Evolutionary conservation across 192 early-diverging fungal species (phyloP).

Genomic region (Coemansia sp.): DNA sequence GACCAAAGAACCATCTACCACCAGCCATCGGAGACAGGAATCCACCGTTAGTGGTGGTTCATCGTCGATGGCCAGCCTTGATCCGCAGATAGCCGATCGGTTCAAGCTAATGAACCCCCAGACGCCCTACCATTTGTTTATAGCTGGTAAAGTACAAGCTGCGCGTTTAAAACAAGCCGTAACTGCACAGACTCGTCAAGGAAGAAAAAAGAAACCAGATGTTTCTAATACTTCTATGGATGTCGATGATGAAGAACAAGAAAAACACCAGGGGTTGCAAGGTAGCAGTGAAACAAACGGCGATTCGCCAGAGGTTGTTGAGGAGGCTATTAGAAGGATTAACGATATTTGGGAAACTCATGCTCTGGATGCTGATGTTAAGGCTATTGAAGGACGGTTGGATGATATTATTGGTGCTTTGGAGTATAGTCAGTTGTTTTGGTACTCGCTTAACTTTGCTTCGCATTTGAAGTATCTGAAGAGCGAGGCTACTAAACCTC

Average conservation of each 20-base stretch:
- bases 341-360: conserved; percentile 45
- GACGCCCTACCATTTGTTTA: conserved; percentile 53
- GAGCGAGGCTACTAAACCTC: conserved; percentile 28
- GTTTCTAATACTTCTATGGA: neutral
- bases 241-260: neutral
- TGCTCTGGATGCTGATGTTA: conserved; percentile 8
- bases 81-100: conserved; percentile 32
- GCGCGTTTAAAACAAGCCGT: conserved; percentile 42
- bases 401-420: conserved; percentile 42
- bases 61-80: conserved; percentile 4
- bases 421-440: conserved; percentile 49
- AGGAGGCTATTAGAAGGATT: conserved; percentile 30
- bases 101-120: conserved; percentile 55
- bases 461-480: conserved; percentile 39
- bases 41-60: conserved; percentile 5
- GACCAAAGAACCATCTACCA: neutral
- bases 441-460: conserved; percentile 53
- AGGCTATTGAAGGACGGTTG: conserved; percentile 24
- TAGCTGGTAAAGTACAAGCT: conserved; percentile 53
- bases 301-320: conserved; percentile 8
- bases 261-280: neutral
- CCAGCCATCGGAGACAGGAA: neutral
- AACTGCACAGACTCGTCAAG: conserved; percentile 7
- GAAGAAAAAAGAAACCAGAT: neutral
- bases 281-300: neutral